These are phyloP conservation scores for Gossypium gossypioides DNA, from an alignment of 441 rosid species.

Conservation along the genomic window DNA sequence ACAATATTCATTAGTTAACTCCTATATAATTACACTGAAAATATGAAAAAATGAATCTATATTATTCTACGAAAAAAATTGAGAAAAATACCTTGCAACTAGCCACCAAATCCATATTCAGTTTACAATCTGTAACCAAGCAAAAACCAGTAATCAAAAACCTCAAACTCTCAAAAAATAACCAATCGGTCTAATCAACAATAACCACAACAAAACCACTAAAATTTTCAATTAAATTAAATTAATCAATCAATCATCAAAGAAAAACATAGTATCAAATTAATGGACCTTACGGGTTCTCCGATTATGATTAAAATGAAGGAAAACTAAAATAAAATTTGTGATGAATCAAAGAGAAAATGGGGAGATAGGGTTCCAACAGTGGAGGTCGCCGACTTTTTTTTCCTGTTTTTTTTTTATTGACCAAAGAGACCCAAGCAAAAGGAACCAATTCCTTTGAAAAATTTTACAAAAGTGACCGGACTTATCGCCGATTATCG, in stretches of 20 bases:
- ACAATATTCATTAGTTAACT: neutral
- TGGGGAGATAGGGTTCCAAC: conserved; percentile 32
- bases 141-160: conserved; percentile 19
- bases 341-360: conserved; percentile 4
- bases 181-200: conserved; percentile 34
- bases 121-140: conserved; percentile 21
- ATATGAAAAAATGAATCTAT: too few species aligned
- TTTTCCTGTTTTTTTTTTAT: conserved; percentile 6
- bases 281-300: conserved; percentile 17
- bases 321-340: neutral
- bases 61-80: too few species aligned
- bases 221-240: neutral
- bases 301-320: neutral
- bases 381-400: conserved; percentile 23
- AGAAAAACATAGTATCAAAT: neutral
- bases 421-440: conserved; percentile 23
- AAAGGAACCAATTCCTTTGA: conserved; percentile 11
- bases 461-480: conserved; percentile 32
- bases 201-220: neutral
- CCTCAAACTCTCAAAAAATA: conserved; percentile 17
- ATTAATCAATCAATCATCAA: conserved; percentile 11
- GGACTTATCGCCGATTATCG: conserved; percentile 71
- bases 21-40: neutral
- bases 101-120: conserved; percentile 67
- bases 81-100: conserved; percentile 58